Conservation (phyloP, 257 asterid genomes). For the Solanum pennellii region DNA sequence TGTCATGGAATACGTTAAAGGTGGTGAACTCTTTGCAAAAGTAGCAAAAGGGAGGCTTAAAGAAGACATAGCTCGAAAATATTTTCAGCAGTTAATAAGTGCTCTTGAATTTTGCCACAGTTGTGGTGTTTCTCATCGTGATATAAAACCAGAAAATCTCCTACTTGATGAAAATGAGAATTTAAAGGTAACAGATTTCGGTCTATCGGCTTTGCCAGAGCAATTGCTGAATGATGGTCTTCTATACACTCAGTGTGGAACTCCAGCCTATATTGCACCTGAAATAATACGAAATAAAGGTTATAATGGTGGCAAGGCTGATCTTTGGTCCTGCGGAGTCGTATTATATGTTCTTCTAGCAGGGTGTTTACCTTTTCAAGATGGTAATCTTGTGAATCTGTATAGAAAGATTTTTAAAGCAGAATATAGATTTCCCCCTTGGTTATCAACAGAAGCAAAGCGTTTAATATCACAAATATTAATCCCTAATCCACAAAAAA, state of each 20-base stretch:
- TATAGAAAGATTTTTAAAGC: slow-evolving; percentile 11
- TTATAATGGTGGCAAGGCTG: slow-evolving; percentile 25
- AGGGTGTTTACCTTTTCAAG: slow-evolving; percentile 29
- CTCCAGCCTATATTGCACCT: slow-evolving; percentile 34
- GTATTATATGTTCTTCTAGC: slow-evolving; percentile 32
- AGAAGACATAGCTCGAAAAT: slow-evolving; percentile 24
- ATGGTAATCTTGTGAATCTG: slow-evolving; percentile 15
- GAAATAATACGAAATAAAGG: slow-evolving; percentile 26
- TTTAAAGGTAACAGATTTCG: slow-evolving; percentile 30
- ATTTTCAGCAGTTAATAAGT: slow-evolving; percentile 29
- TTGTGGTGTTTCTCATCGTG: slow-evolving; percentile 33
- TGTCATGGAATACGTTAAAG: slow-evolving; percentile 28
- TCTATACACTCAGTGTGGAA: slow-evolving; percentile 38
- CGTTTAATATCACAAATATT: slow-evolving; percentile 19
- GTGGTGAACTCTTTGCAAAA: slow-evolving; percentile 23
- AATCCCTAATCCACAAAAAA: slow-evolving; percentile 17
- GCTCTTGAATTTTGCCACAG: slow-evolving; percentile 32
- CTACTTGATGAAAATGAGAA: slow-evolving; percentile 24
- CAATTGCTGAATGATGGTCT: slow-evolving; percentile 12
- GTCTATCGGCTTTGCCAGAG: slow-evolving; percentile 25
- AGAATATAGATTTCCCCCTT: slow-evolving; percentile 15
- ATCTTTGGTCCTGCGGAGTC: slow-evolving; percentile 36
- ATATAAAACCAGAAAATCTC: slow-evolving; percentile 37
- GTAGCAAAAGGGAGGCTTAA: slow-evolving; percentile 16
- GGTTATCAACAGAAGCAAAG: slow-evolving; percentile 25